These are phyloP conservation scores for Fomitopsis betulina DNA, from an alignment of 1,284 basidiomycete species.

Conservation along the genomic window DNA sequence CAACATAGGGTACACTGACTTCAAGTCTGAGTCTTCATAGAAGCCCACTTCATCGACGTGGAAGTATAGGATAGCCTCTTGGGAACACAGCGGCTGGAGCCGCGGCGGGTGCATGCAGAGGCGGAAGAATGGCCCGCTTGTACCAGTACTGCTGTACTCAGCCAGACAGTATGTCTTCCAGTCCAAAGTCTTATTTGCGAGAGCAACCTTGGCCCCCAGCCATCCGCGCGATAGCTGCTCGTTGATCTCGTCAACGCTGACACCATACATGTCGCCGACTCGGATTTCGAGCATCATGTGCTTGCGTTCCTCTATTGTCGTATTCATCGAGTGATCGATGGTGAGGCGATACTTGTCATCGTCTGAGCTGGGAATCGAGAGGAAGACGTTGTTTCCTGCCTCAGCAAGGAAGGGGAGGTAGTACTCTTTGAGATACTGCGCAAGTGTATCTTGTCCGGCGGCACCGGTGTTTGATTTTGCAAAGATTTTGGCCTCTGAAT, in stretches of 20 bases:
- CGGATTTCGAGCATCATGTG: constrained; percentile 11
- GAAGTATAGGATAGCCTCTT: constrained; percentile 28
- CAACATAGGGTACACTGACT: constrained; percentile 10
- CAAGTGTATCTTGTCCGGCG: constrained; percentile 12
- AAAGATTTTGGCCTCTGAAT: constrained; percentile 8
- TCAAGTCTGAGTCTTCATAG: constrained; percentile 18
- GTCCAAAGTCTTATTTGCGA: constrained; percentile 6
- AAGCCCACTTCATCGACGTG: constrained; percentile 25
- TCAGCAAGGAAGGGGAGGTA: constrained; percentile 21
- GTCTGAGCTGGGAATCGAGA: constrained; percentile 28
- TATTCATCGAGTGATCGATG: constrained; percentile 27
- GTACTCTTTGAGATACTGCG: constrained; percentile 20
- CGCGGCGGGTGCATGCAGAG: constrained; percentile 25
- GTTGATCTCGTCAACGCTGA: constrained; percentile 28
- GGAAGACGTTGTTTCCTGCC: constrained; percentile 27
- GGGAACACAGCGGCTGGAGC: constrained; percentile 26
- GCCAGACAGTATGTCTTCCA: constrained; percentile 20
- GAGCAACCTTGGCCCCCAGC: constrained; percentile 26
- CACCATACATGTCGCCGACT: constrained; percentile 22
- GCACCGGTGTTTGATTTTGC: constrained; percentile 4
- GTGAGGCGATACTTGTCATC: constrained; percentile 14
- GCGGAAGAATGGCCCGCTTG: constrained; percentile 21
- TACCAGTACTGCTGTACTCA: constrained; percentile 22
- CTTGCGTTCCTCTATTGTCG: constrained; percentile 7
- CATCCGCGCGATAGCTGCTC: constrained; percentile 25